Percentiles rank a stretch among this genome's conserved stretches.
These are phyloP conservation scores for Thelonectria olida DNA, from an alignment of 2,329 filamentous ascomycete species.

Conservation along the genomic window DNA sequence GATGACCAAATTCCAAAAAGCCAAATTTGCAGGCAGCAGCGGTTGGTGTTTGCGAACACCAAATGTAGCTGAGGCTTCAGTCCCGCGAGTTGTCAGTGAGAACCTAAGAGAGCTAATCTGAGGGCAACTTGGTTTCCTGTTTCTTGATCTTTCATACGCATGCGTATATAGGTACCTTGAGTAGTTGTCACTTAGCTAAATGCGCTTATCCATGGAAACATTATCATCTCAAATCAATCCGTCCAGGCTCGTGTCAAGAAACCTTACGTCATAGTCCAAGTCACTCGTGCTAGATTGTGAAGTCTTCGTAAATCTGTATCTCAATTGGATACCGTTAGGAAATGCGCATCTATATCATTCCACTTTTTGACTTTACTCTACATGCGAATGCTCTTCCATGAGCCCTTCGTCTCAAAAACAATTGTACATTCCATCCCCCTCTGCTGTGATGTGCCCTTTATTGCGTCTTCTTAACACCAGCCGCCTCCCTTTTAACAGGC, in stretches of 20 bases:
- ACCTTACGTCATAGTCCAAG: too few relatives aligned
- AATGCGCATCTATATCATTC: conserved; percentile 27
- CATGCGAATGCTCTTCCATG: conserved; percentile 22
- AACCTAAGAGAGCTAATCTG: conserved; percentile 67
- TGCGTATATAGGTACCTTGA: not conserved
- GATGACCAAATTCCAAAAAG: conserved; percentile 66
- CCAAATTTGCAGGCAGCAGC: conserved; percentile 66
- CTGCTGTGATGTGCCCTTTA: conserved; percentile 38
- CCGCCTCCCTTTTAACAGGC: conserved; percentile 50
- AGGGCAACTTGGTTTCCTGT: conserved; percentile 48
- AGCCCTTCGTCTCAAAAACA: conserved; percentile 18
- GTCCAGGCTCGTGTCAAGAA: too few relatives aligned
- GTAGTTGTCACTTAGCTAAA: too few relatives aligned
- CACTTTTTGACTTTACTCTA: conserved; percentile 31
- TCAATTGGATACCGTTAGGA: conserved; percentile 10
- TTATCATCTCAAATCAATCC: not conserved
- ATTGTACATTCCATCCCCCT: conserved; percentile 25
- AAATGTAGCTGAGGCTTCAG: conserved; percentile 17
- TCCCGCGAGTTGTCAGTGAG: conserved; percentile 59
- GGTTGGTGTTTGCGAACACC: conserved; percentile 27
- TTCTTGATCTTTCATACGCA: not conserved
- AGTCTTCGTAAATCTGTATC: conserved; percentile 1
- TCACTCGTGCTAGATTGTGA: not conserved
- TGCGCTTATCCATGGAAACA: not conserved
- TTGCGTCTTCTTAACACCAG: conserved; percentile 57